Base-by-base conservation (phyloP, 371 early-diverging fungal genomes). In the Mortierella sp. region DNA sequence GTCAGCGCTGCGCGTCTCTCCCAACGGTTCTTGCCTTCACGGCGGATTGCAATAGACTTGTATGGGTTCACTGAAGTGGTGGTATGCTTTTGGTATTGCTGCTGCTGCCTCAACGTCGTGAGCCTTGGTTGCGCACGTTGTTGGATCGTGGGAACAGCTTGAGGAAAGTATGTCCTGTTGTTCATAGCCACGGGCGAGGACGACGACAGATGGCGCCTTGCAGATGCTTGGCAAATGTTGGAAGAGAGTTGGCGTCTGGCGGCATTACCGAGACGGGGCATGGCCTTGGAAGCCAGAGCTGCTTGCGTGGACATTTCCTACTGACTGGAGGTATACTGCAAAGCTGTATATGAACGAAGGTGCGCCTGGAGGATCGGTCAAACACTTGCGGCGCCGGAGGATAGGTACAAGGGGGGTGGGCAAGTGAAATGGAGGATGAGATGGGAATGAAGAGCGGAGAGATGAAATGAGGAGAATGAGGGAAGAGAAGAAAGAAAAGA, bases 1-100 rank as follows among this genome's bases (percentile, higher is more conserved):
- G 91, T 90, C 61, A 95, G 82, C 22, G 98, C 92, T 19, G 92
- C 92, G 10, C 98, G 85, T 7, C 98, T 86, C 74, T 98, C 98
- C 98, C 98, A 98, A 34, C 91, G 83, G 82, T 94, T 95, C 83
- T 98, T 98, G 83, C 92, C 93, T 82, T 98, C 98, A 45, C 96
- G 84, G 16, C 98, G 90, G 57, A 98, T 89, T 22, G 94, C 98
- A 28, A 98, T 71, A 9, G 83, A 72, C 63, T 79, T 74, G 74
- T 55, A 74, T 7, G 74, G 74, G 60, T 74, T 74, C 47, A 60
- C 5, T n/a, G 64, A 60, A 22, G 67, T 24, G 8, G 63, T 50
- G 34, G 67, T 63, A 40, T 74, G 67, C 52, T 63, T 73, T 40
- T 67, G 64, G 57, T 45, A 57, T 46, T 63, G 67, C 55, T 67